phyloP scores from a whole-genome alignment of 805 yeast species.

The Lachancea cidri region DNA sequence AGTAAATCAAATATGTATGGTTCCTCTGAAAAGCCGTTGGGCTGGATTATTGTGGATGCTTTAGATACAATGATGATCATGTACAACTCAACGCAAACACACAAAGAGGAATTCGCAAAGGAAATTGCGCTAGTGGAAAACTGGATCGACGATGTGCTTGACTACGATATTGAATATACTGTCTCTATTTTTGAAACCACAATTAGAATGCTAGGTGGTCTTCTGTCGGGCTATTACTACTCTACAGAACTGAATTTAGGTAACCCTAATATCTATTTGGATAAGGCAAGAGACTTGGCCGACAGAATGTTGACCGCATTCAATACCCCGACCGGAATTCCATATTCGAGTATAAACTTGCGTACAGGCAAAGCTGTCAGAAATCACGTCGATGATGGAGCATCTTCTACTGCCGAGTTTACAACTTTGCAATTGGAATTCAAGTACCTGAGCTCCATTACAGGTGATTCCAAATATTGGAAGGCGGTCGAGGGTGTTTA shows the following conservation, averaged over 20 bases:
- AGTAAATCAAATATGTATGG: constrained; percentile 71
- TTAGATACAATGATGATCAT: constrained; percentile 77
- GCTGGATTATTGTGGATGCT: constrained; percentile 90
- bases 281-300: constrained; percentile 72
- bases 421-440: constrained; percentile 83
- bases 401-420: constrained; percentile 85
- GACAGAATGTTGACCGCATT: constrained; percentile 65
- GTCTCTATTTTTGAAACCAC: constrained; percentile 87
- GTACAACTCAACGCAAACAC: constrained; percentile 41
- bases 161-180: constrained; percentile 60
- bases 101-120: constrained; percentile 35
- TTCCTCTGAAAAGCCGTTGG: constrained; percentile 52
- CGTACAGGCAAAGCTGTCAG: constrained; percentile 53
- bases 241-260: constrained; percentile 42
- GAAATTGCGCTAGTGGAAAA: constrained; percentile 59
- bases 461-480: constrained; percentile 81
- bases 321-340: constrained; percentile 57
- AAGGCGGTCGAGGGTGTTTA: constrained; percentile 68
- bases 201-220: constrained; percentile 77
- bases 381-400: constrained; percentile 66
- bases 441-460: constrained; percentile 71
- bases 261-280: constrained; percentile 70
- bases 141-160: constrained; percentile 71
- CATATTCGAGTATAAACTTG: constrained; percentile 76
- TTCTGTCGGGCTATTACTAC: constrained; percentile 71